phyloP scores from a whole-genome alignment of 148 eudicot species.

The Polygonum maritimum region DNA sequence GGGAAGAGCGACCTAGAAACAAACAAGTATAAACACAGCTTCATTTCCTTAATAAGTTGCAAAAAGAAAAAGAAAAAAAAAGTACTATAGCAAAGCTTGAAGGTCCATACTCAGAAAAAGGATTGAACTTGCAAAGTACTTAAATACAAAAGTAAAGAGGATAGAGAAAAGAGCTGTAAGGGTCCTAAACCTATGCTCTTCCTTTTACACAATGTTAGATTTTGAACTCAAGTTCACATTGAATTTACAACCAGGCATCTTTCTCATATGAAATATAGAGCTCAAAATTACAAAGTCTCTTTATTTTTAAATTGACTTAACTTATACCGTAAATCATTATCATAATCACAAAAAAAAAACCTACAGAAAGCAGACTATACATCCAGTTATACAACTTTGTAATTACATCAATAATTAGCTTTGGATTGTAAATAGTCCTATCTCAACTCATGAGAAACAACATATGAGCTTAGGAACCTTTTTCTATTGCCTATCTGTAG shows the following conservation, averaged over 20 bases:
- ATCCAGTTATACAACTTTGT: neutral
- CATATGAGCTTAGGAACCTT: neutral
- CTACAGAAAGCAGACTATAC: neutral
- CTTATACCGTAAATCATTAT: neutral
- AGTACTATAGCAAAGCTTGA: neutral
- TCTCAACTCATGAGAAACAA: neutral
- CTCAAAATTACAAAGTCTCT: neutral
- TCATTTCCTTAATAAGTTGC: neutral
- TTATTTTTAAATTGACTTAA: neutral
- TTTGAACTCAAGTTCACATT: no score
- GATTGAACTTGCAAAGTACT: neutral
- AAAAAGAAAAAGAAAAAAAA: neutral
- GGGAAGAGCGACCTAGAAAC: neutral
- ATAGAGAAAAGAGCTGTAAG: neutral
- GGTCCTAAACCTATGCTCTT: neutral
- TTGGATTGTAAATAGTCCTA: neutral
- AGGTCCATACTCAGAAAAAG: neutral
- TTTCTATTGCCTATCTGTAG: neutral
- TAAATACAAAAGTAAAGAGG: neutral
- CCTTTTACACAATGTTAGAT: neutral
- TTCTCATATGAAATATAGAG: neutral
- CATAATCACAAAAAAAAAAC: neutral
- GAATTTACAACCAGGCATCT: neutral
- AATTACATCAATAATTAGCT: neutral
- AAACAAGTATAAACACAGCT: neutral